Conservation (phyloP, 2,329 filamentous ascomycete genomes). For the Blastomyces gilchristii region DNA sequence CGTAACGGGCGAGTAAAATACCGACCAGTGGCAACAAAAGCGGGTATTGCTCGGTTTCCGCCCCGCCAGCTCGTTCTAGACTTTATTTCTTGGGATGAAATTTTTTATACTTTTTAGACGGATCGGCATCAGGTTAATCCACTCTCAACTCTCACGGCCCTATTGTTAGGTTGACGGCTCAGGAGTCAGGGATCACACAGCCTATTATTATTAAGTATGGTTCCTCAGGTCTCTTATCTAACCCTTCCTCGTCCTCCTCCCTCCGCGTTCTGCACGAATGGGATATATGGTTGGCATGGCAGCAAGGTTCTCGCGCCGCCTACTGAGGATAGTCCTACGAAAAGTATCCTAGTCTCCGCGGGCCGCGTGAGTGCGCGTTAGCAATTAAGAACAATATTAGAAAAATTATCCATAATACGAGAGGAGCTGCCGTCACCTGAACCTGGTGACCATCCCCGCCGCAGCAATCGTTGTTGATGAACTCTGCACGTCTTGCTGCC, state of each 20-base stretch:
- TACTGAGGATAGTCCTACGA: neutral
- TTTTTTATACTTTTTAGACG: neutral
- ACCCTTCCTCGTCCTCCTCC: neutral
- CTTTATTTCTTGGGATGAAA: neutral
- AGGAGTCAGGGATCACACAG: neutral
- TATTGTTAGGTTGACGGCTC: neutral
- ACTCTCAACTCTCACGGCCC: neutral
- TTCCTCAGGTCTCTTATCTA: neutral
- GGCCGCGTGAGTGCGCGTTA: neutral
- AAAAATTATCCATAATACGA: neutral
- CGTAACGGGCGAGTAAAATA: constrained; percentile 3
- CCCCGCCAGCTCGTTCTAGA: neutral
- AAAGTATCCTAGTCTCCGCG: neutral
- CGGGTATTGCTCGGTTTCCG: neutral
- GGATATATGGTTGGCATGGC: neutral
- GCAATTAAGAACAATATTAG: neutral
- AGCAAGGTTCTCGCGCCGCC: neutral
- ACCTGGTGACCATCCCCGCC: neutral
- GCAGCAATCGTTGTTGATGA: neutral
- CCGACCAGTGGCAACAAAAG: neutral
- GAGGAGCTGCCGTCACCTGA: neutral
- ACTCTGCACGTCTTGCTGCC: neutral
- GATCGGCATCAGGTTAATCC: too few species aligned
- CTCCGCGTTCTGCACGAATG: neutral
- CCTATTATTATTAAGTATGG: neutral